Conservation (phyloP, 2,329 filamentous ascomycete genomes). For the Botryotinia narcissicola region DNA sequence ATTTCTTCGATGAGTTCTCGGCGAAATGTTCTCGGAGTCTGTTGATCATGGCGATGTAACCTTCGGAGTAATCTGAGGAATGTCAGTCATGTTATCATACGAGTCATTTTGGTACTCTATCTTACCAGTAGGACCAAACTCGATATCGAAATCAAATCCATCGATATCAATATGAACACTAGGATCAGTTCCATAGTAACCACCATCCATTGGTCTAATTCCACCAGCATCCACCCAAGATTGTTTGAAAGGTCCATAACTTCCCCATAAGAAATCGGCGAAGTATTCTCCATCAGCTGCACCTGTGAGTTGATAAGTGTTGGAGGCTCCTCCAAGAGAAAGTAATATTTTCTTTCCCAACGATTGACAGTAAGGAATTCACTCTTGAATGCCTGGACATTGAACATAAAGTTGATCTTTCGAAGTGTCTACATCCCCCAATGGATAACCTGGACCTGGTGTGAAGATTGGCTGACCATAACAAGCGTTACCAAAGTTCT, state of each 20-base stretch:
- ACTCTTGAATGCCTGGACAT: conserved; percentile 41
- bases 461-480: conserved; percentile 39
- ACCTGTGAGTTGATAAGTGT: conserved; percentile 41
- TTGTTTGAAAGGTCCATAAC: conserved; percentile 43
- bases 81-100: conserved; percentile 18
- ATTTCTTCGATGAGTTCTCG: conserved; percentile 31
- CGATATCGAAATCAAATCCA: conserved; percentile 40
- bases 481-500: conserved; percentile 46
- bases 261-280: conserved; percentile 42
- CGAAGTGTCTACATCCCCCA: conserved; percentile 34
- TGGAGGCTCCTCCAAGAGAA: conserved; percentile 41
- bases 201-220: conserved; percentile 34
- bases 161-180: conserved; percentile 34
- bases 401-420: conserved; percentile 39
- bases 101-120: not conserved
- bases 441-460: conserved; percentile 29
- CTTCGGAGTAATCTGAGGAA: conserved; percentile 28
- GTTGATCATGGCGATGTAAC: conserved; percentile 36
- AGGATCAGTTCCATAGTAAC: conserved; percentile 20
- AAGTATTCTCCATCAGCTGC: conserved; percentile 40
- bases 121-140: conserved; percentile 28
- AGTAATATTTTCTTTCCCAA: conserved; percentile 44
- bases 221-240: conserved; percentile 37
- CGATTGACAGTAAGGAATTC: conserved; percentile 43
- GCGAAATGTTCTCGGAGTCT: conserved; percentile 33